These are phyloP conservation scores for Begonia fuchsioides DNA, from an alignment of 306 rosid species.

Conservation along the genomic window DNA sequence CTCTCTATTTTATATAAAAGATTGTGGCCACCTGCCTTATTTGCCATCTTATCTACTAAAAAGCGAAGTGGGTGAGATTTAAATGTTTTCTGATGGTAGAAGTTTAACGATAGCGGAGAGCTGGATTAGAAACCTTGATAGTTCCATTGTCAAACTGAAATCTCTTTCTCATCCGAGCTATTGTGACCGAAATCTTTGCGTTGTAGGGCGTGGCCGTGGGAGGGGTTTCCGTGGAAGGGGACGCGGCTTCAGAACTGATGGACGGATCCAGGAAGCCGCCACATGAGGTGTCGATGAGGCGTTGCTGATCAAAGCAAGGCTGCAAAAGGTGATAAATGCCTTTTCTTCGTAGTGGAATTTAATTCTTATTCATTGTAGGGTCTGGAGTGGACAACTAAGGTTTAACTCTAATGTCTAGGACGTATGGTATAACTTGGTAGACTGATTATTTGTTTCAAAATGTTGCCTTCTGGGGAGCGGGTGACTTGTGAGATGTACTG, in stretches of 20 bases:
- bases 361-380: slow-evolving; percentile 6
- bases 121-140: too few relatives aligned
- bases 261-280: slow-evolving; percentile 55
- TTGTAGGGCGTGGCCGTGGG: slow-evolving; percentile 71
- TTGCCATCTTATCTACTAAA: too few relatives aligned
- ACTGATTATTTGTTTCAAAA: slow-evolving; percentile 24
- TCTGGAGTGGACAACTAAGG: slow-evolving; percentile 1
- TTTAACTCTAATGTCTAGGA: slow-evolving; percentile 24
- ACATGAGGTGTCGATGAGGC: slow-evolving; percentile 28
- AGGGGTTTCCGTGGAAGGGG: slow-evolving; percentile 66
- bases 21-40: too few relatives aligned
- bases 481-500: slow-evolving; percentile 32
- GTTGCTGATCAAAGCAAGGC: slow-evolving; percentile 8
- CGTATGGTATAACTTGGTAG: slow-evolving; percentile 15
- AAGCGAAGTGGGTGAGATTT: too few relatives aligned
- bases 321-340: slow-evolving; percentile 9
- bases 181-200: slow-evolving; percentile 6
- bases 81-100: too few relatives aligned
- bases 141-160: too few relatives aligned
- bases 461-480: slow-evolving; percentile 22
- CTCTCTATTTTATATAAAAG: too few relatives aligned
- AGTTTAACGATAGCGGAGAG: too few relatives aligned
- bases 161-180: too few relatives aligned
- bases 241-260: slow-evolving; percentile 65
- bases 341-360: slow-evolving; percentile 8